Evolutionary conservation across 768 basidiomycete genomes (phyloP), one percentile per base, ranked within the genome.

Genomic region (Macrocybe gigantea): DNA sequence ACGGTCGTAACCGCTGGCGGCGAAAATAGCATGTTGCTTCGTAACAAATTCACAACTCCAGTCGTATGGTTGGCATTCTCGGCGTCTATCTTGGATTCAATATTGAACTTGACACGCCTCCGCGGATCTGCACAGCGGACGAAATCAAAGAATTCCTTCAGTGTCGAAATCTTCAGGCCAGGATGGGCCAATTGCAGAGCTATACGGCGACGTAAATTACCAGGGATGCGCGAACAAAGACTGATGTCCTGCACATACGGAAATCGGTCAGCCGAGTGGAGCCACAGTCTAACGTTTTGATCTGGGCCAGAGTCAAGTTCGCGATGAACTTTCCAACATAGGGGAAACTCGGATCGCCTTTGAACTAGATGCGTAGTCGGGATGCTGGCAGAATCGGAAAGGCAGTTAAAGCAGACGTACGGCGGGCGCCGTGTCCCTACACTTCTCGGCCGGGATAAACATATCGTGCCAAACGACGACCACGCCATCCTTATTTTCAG

Each of bases 381-480:
- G 2, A 35, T 31, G 9, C 38, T 33, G 13, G 5, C 2, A 7
- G 13, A 6, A 9, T 4, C 10, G 38, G 11, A 33, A 40, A 51
- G 32, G 33, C n/a, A 29, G 15, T 34, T 43, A 30, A 10, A 14
- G 38, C 42, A 6, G 6, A 65, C 71, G 56, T 57, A 88, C 85
- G 34, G 61, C 80, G 40, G 88, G 83, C 11, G 51, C 55, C 1
- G 86, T 89, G 60, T 91, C 88, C 15, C 58, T 55, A 61, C 88
- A 90, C 61, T 90, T 92, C 33, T 69, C 70, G 3, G 77, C 53
- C 2, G 64, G 60, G 51, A 92, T 84, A 38, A 68, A 66, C 62
- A 82, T 80, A 63, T 92, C 88, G 56, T 92, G 88, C 84, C 85
- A 90, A 10, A 91, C 85, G 37, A 92, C 71, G 11, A 85, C 81